phyloP scores from a whole-genome alignment of 2,329 filamentous ascomycete species.

The Microdochium nivale region DNA sequence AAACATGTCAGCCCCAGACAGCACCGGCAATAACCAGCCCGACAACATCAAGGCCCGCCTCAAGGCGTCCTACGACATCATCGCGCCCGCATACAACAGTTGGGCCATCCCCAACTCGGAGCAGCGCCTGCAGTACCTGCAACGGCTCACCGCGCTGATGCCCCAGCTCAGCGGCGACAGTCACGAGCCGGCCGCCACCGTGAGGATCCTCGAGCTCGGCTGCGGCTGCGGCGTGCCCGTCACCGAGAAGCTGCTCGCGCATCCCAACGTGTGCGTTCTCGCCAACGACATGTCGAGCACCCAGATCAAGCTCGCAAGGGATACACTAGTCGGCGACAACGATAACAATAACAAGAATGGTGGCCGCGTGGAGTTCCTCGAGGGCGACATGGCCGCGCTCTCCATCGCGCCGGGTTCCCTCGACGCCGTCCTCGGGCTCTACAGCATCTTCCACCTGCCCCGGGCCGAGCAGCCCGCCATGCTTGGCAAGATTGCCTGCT shows the following conservation, averaged over 20 bases:
- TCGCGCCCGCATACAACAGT: slow-evolving; percentile 27
- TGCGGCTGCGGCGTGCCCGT: slow-evolving; percentile 31
- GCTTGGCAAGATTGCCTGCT: slow-evolving; percentile 31
- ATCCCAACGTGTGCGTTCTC: slow-evolving; percentile 14
- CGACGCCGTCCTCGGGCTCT: slow-evolving; percentile 42
- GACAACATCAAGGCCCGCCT: slow-evolving; percentile 26
- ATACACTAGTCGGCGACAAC: slow-evolving; percentile 11
- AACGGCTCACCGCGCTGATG: slow-evolving; percentile 20
- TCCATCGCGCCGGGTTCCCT: slow-evolving; percentile 23
- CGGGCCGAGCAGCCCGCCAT: slow-evolving; percentile 38
- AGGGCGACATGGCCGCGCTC: slow-evolving; percentile 30
- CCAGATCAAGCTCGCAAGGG: slow-evolving; percentile 24
- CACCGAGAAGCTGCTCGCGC: slow-evolving; percentile 21
- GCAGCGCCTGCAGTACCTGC: slow-evolving; percentile 23
- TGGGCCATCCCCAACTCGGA: slow-evolving; percentile 25
- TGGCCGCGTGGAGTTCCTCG: slow-evolving; percentile 17
- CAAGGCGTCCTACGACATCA: slow-evolving; percentile 28
- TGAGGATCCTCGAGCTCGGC: slow-evolving; percentile 30
- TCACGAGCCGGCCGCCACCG: not conserved
- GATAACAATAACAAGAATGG: slow-evolving; percentile 1
- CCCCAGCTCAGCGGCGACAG: slow-evolving; percentile 2
- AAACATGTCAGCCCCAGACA: not conserved
- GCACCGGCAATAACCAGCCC: slow-evolving; percentile 4
- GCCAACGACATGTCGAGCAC: slow-evolving; percentile 32
- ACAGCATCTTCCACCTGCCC: slow-evolving; percentile 47